These are phyloP conservation scores for Whalleya microplaca DNA, from an alignment of 2,329 filamentous ascomycete species.

Conservation along the genomic window DNA sequence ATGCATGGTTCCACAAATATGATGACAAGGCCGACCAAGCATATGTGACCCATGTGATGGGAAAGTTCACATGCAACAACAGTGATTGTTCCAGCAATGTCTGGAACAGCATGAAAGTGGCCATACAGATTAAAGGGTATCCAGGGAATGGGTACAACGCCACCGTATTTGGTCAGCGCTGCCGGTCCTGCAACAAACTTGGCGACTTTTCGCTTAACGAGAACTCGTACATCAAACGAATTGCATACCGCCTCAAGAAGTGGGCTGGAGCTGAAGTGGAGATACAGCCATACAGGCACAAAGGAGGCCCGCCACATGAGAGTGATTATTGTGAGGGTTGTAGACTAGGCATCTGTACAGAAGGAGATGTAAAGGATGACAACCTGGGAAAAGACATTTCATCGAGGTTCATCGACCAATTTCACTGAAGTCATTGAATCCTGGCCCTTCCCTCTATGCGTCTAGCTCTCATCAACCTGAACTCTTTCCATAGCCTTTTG, in stretches of 20 bases:
- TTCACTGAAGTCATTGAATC: too few relatives aligned
- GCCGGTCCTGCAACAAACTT: slow-evolving; percentile 23
- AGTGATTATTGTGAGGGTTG: slow-evolving; percentile 25
- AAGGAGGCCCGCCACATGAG: slow-evolving; percentile 14
- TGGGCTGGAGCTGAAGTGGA: slow-evolving; percentile 27
- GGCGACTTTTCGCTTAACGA: slow-evolving; percentile 24
- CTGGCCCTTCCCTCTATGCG: too few relatives aligned
- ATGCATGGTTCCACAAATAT: slow-evolving; percentile 5
- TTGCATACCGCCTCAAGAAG: slow-evolving; percentile 33
- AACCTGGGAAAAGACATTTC: too few relatives aligned
- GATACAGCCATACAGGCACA: not conserved
- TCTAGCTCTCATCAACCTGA: too few relatives aligned
- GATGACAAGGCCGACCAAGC: not conserved
- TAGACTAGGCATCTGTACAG: slow-evolving; percentile 1
- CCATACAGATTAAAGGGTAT: slow-evolving; percentile 26
- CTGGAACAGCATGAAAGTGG: slow-evolving; percentile 24
- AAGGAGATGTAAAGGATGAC: not conserved
- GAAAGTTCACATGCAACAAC: slow-evolving; percentile 20
- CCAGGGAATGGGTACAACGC: slow-evolving; percentile 27
- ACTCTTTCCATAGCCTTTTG: too few relatives aligned
- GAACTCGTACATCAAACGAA: slow-evolving; percentile 29
- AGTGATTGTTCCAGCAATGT: slow-evolving; percentile 2
- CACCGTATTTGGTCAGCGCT: slow-evolving; percentile 31
- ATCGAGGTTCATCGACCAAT: too few relatives aligned
- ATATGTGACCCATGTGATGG: slow-evolving; percentile 25